Evolutionary conservation across 1,284 basidiomycete species (phyloP), one percentile per base, ranked within the genome.

Genomic region (Neonothopanus nambi): DNA sequence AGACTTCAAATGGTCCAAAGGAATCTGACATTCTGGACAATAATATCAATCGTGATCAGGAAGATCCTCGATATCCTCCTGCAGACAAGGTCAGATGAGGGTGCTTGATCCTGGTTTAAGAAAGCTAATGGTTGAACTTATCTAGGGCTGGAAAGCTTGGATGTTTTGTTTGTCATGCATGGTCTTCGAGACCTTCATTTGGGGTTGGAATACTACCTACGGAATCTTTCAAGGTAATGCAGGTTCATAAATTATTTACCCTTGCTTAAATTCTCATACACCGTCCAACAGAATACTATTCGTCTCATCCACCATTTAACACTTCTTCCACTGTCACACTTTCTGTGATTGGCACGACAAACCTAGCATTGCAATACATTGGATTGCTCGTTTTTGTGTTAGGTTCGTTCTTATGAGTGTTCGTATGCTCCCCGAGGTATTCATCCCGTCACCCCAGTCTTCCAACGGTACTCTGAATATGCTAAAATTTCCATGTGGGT

Each of bases 381-480:
- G 41, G 30, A 26, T 26, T 43, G 3, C 21, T 42, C 15, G 18
- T n/a, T 7, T 20, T 42, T 0, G 26, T 42, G 13, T 20, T 24
- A 42, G 40, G 40, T 42, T 20, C 40, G 40, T 42, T n/a, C n/a
- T n/a, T n/a, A n/a, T n/a, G n/a, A n/a, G n/a, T n/a, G n/a, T n/a
- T n/a, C n/a, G n/a, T n/a, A n/a, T n/a, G n/a, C n/a, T n/a, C n/a
- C n/a, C n/a, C n/a, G n/a, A n/a, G n/a, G n/a, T n/a, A n/a, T n/a
- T n/a, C n/a, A n/a, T n/a, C n/a, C n/a, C n/a, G n/a, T n/a, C n/a
- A n/a, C n/a, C n/a, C n/a, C n/a, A n/a, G n/a, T n/a, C n/a, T n/a
- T n/a, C n/a, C 43, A 44, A 28, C 43, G 43, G 8, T 44, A 44
- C 33, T 28, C 43, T 28, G 45, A 47, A 36, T 20, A 37, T 11